Conservation (phyloP, 345 rosid species). For the Arabidopsis thaliana region DNA sequence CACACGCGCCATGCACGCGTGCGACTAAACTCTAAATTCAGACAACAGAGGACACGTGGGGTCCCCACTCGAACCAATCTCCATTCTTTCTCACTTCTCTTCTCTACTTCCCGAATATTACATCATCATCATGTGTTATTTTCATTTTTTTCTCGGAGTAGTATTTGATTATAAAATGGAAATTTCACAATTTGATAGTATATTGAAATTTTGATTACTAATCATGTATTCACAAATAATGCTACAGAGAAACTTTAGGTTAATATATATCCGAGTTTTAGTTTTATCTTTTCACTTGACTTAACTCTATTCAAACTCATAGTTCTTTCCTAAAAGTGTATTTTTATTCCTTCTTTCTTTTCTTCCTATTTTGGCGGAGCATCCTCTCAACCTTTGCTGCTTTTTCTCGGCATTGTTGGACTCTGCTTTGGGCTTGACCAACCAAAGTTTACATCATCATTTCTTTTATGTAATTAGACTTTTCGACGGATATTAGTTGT, state of each 20-base stretch:
- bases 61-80: conserved; percentile 37
- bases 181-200: not conserved
- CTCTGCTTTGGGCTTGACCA: conserved; percentile 5
- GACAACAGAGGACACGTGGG: conserved; percentile 47
- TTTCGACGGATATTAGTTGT: not conserved
- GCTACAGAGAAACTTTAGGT: not conserved
- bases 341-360: not conserved
- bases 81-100: conserved; percentile 11
- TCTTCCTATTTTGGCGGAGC: conserved; percentile 17
- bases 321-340: not conserved
- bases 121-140: not conserved
- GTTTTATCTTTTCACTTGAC: conserved; percentile 1
- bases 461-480: not conserved
- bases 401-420: conserved; percentile 14
- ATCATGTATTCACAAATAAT: not conserved
- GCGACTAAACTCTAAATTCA: conserved; percentile 37
- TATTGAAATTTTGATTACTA: not conserved
- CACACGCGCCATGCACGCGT: conserved; percentile 51
- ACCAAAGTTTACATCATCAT: conserved; percentile 1
- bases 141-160: not conserved
- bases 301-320: not conserved
- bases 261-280: not conserved
- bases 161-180: not conserved
- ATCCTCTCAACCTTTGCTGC: conserved; percentile 5
- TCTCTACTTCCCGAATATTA: conserved; percentile 3